Conservation (phyloP, 768 basidiomycete genomes). For the Pleurotus ostreatus region DNA sequence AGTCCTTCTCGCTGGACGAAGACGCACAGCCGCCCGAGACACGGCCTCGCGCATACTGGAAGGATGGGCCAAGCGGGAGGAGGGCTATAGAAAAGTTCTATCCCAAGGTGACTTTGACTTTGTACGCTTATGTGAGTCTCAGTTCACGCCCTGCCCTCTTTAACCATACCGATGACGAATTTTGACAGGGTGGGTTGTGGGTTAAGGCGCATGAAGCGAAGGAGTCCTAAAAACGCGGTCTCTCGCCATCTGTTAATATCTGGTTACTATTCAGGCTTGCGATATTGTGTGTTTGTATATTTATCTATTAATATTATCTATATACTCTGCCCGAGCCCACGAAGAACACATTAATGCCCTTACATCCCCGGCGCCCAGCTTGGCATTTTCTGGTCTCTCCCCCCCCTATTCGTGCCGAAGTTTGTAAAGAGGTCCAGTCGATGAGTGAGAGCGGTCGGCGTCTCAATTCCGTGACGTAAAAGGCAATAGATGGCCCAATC, state of each 20-base stretch:
- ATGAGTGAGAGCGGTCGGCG: no score
- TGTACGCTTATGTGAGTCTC: slow-evolving; percentile 42
- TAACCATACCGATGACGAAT: not conserved
- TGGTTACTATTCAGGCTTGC: not conserved
- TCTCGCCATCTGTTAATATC: no score
- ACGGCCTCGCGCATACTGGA: slow-evolving; percentile 45
- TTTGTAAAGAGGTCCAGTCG: no score
- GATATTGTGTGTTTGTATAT: not conserved
- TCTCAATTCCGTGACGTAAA: no score
- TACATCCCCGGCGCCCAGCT: no score
- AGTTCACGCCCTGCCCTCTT: not conserved
- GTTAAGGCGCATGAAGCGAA: slow-evolving; percentile 39
- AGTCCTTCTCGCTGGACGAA: slow-evolving; percentile 39
- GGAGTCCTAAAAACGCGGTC: not conserved
- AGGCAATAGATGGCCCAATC: no score
- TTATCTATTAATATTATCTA: not conserved
- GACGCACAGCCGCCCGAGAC: slow-evolving; percentile 42
- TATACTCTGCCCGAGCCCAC: not conserved
- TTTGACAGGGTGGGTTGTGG: slow-evolving; percentile 48
- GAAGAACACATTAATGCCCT: no score
- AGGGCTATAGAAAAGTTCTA: slow-evolving; percentile 48
- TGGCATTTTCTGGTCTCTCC: no score
- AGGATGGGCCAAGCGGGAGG: slow-evolving; percentile 32
- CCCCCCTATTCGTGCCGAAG: no score
- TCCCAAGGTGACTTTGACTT: slow-evolving; percentile 51